Evolutionary conservation across 495 filamentous ascomycete genomes (phyloP), one percentile per base, ranked within the genome.

Genomic region (Podospora pseudopauciseta): DNA sequence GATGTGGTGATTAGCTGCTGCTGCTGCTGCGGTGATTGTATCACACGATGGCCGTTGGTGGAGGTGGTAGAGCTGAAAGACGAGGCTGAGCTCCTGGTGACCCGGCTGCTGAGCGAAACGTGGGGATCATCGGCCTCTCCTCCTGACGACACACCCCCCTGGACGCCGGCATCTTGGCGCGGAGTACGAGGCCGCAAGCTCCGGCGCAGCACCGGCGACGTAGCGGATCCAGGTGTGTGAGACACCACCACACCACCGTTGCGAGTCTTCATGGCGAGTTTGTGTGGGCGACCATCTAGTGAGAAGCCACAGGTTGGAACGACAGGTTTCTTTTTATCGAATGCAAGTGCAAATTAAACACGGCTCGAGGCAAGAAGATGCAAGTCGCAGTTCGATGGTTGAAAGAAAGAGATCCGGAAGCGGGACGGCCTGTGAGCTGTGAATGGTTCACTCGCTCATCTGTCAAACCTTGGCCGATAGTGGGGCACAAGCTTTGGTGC

Each of bases 71-170:
- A 26, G 56, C 28, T 30, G 59, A 30, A 16, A 7, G 30, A 32
- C 30, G 62, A 64, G 26, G 69, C 72, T 16, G 61, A 66, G 65
- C 74, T 72, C 64, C 73, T 68, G 13, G 75, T 75, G 9, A 70
- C 65, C 62, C 69, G 68, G 59, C 71, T 68, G 23, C 23, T 23
- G 23, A 23, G 23, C 53, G 67, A 65, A 15, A 6, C 58, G 55
- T 49, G 67, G 57, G 67, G 68, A 15, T 63, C 30, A 49, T 61
- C 55, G 68, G 64, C 58, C 18, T 16, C 60, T 67, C 70, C 72
- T 28, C 70, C 72, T 28, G 66, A 49, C 67, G 70, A 58, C 13
- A 49, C 16, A 53, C 57, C 66, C 74, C 57, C 66, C 74, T 63
- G 69, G 65, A n/a, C 54, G 7, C 58, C 70, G 27, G 66, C 7